phyloP scores from a whole-genome alignment of 2,329 filamentous ascomycete genomes.

The Ceratocystis alfenasii region DNA sequence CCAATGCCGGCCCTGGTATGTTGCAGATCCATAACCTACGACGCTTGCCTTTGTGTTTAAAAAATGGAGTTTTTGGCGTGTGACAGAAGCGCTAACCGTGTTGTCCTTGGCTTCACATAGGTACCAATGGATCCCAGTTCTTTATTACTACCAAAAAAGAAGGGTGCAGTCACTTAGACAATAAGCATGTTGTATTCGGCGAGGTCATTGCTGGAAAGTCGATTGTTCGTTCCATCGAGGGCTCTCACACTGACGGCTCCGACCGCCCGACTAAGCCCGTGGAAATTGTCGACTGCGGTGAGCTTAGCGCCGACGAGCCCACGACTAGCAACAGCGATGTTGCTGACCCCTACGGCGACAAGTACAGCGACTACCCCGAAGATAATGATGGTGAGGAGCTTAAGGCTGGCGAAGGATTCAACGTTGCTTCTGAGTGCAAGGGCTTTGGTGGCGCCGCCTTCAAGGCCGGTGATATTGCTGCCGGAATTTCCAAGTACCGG shows the following conservation, averaged over 20 bases:
- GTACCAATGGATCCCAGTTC: slow-evolving; percentile 95
- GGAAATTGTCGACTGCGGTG: slow-evolving; percentile 70
- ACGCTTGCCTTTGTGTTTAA: background rate
- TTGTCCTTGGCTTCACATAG: slow-evolving; percentile 31
- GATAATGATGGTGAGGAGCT: slow-evolving; percentile 53
- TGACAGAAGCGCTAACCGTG: slow-evolving; percentile 20
- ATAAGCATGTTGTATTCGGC: slow-evolving; percentile 95
- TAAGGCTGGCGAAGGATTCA: slow-evolving; percentile 46
- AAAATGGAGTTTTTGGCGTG: background rate
- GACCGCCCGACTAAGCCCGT: slow-evolving; percentile 71
- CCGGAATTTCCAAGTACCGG: slow-evolving; percentile 82
- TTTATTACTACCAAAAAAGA: slow-evolving; percentile 91
- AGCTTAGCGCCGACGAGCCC: slow-evolving; percentile 63
- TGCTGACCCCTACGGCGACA: slow-evolving; percentile 73
- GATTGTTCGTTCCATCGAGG: slow-evolving; percentile 80
- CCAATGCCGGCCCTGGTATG: slow-evolving; percentile 83
- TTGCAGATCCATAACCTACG: slow-evolving; percentile 21
- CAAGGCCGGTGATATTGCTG: slow-evolving; percentile 58
- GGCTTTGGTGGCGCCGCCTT: slow-evolving; percentile 86
- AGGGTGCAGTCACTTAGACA: slow-evolving; percentile 68
- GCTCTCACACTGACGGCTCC: slow-evolving; percentile 56
- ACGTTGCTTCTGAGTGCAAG: slow-evolving; percentile 77
- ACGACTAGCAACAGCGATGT: slow-evolving; percentile 53
- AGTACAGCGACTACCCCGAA: slow-evolving; percentile 91
- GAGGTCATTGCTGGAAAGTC: slow-evolving; percentile 90